Evolutionary conservation across 257 asterid genomes (phyloP), one percentile per base, ranked within the genome.

Genomic region (Petrea volubilis): DNA sequence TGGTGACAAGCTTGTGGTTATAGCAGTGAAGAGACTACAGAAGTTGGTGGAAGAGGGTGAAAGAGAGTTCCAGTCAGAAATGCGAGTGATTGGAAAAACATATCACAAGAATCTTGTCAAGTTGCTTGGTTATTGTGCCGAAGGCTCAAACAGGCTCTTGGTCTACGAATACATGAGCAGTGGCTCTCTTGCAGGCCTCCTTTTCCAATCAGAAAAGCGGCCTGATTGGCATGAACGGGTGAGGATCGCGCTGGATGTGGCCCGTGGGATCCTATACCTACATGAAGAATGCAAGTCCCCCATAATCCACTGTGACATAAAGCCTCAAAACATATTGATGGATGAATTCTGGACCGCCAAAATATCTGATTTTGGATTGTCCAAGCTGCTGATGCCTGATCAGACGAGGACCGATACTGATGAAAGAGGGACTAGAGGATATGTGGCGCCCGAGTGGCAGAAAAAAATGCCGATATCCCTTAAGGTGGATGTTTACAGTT

Each of bases 21-120:
- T n/a, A n/a, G 67, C 67, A 1, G 64, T 58, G 25, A 58, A 58
- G 64, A 58, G 67, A 60, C 67, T 60, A 28, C 67, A 60, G 50
- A 60, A 60, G 47, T 5, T 60, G 29, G 67, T 60, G 67, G 67
- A 60, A 40, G 67, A 60, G 27, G 67, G 67, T 6, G 67, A 60
- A 36, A 34, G 67, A 60, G 67, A 53, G 23, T 60, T 60, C 67
- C 27, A 33, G 25, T 60, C 64, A 29, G 64, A 58, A 29, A 58
- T 49, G 56, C 24, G 56, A 49, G 56, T 49, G 56, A 49, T 49
- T 1, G 56, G 56, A 17, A 49, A 49, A 49, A 49, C 56, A 20
- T 25, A 49, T 8, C 56, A 49, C 56, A 49, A 49, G 7, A 49
- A 49, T 49, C 56, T 49, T 0, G 56, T 49, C 27, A 17, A 21